These are phyloP conservation scores for Alternaria alternata DNA, from an alignment of 2,329 filamentous ascomycete genomes.

Conservation along the genomic window DNA sequence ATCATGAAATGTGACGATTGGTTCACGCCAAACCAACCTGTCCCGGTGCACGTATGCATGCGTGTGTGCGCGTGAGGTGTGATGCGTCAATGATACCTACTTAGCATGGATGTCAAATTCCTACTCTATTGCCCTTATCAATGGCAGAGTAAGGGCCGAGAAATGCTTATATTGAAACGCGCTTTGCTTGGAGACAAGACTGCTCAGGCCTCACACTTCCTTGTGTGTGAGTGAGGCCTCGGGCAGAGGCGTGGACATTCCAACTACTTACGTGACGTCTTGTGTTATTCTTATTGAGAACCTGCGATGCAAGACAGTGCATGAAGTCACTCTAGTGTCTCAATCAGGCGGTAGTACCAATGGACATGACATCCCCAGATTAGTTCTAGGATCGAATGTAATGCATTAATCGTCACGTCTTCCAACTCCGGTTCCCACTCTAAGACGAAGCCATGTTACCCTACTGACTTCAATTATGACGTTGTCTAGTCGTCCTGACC, in stretches of 20 bases:
- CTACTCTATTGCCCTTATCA: constrained; percentile 75
- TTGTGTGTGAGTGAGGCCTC: constrained; percentile 27
- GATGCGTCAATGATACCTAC: background rate
- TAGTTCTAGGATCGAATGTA: background rate
- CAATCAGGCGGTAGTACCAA: background rate
- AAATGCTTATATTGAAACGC: constrained; percentile 75
- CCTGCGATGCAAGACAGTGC: background rate
- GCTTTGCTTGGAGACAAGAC: constrained; percentile 47
- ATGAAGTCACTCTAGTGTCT: background rate
- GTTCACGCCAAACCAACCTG: constrained; percentile 41
- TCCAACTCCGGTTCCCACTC: background rate
- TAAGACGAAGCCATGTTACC: background rate
- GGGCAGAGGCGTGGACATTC: constrained; percentile 39
- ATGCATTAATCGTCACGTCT: background rate
- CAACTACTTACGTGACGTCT: background rate
- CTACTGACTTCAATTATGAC: background rate
- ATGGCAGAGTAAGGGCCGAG: constrained; percentile 98
- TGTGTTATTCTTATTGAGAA: background rate
- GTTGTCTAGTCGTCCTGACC: constrained; percentile 66
- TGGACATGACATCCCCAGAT: background rate
- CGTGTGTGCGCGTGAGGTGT: constrained; percentile 8
- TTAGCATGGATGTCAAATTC: constrained; percentile 99
- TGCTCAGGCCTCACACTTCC: constrained; percentile 30
- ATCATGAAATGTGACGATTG: constrained; percentile 49
- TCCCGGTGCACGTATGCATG: constrained; percentile 6